phyloP scores from a whole-genome alignment of 2,329 filamentous ascomycete genomes.

The Botrytis elliptica region DNA sequence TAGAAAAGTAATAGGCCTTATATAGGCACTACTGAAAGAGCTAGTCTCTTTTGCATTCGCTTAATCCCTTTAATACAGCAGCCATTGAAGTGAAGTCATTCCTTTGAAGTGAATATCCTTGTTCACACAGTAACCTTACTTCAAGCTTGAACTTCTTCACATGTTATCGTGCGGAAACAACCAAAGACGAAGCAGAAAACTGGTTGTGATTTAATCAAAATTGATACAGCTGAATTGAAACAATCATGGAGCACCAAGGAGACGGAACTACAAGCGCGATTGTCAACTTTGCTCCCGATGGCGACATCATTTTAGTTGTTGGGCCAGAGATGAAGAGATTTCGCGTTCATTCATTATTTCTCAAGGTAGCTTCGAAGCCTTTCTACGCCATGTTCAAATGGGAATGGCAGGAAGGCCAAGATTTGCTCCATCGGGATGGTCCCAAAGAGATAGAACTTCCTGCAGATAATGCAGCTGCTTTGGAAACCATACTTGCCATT shows the following conservation, averaged over 20 bases:
- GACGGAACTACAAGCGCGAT: neutral
- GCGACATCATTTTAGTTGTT: conserved; percentile 27
- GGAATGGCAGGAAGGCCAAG: conserved; percentile 19
- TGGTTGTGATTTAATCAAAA: neutral
- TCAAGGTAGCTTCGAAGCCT: conserved; percentile 25
- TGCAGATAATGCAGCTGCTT: conserved; percentile 24
- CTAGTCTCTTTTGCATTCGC: too few species aligned
- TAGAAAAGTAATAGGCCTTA: too few species aligned
- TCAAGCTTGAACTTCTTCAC: neutral
- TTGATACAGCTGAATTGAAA: neutral
- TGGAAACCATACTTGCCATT: conserved; percentile 24
- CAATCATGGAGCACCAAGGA: conserved; percentile 1
- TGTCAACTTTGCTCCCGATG: conserved; percentile 24
- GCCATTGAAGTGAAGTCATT: too few species aligned
- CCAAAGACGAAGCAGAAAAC: neutral
- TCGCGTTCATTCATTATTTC: conserved; percentile 24
- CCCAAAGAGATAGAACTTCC: conserved; percentile 23
- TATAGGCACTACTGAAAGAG: too few species aligned
- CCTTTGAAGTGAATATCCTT: too few species aligned
- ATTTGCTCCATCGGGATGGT: conserved; percentile 17
- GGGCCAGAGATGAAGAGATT: conserved; percentile 24
- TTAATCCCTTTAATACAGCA: too few species aligned
- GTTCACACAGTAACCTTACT: neutral
- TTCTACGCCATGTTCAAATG: conserved; percentile 27
- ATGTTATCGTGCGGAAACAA: neutral